Evolutionary conservation across 306 rosid species (phyloP), one percentile per base, ranked within the genome.

Genomic region (Sesbania bispinosa): DNA sequence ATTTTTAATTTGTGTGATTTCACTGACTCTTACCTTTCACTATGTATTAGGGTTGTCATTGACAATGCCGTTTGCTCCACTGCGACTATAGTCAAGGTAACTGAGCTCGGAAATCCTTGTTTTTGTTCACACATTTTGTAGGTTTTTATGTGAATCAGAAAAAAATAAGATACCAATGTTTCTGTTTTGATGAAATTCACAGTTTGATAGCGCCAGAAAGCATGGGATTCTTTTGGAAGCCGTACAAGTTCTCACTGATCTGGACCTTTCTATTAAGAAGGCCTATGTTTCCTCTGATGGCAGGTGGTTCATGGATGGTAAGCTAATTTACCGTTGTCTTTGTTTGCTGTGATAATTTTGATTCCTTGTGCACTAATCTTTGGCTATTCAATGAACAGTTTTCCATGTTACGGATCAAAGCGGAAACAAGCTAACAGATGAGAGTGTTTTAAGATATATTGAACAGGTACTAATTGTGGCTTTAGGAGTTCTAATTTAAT

Each of bases 301-400:
- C 7, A 81, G 79, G 35, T 94, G 99, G 99, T 91, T 89, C 91
- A 94, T 94, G 99, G 97, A 87, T 85, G 99, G 99, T 94, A 76
- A 73, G 85, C 38, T 63, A 21, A 10, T 54, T 63, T 16, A 29
- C 27, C 11, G 14, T 8, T 55, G 7, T 42, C 3, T 30, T 60
- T 43, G 1, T 4, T 57, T 48, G 15, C 7, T 2, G 5, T 38
- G 15, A 2, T 53, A 6, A 18, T 26, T 67, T 36, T 36, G 48
- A 62, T 54, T 19, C 20, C 4, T 1, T 4, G 2, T 52, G 10
- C 6, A 13, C 69, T 79, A 67, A 76, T 7, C n/a, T 21, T 36
- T 77, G 32, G 32, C 27, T 57, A 15, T 54, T 79, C 38, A 42
- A 58, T 67, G 0, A 4, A n/a, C 94, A 94, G 99, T 94, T 77